Conservation (phyloP, 208 protist species). For the Novymonas esmeraldas region DNA sequence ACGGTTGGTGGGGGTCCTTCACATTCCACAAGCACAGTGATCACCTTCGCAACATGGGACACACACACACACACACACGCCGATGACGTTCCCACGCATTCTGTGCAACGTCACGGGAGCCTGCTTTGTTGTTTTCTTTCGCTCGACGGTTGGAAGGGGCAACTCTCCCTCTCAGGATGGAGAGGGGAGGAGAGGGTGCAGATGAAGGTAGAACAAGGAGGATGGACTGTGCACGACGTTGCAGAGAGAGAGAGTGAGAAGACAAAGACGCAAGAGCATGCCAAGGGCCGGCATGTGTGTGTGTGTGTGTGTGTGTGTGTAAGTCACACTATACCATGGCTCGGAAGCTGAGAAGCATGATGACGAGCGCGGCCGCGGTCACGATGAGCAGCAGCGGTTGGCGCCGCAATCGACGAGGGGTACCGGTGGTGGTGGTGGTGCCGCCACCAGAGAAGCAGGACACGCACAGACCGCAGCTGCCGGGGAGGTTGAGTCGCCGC, state of each 20-base stretch:
- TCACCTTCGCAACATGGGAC: too few species aligned
- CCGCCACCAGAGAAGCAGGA: constrained; percentile 26
- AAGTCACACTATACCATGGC: not conserved
- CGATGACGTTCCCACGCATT: too few species aligned
- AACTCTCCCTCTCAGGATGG: too few species aligned
- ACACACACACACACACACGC: too few species aligned
- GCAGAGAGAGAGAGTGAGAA: not conserved
- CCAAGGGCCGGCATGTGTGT: not conserved
- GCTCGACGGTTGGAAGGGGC: too few species aligned
- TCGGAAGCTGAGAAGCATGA: constrained; percentile 13
- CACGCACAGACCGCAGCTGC: constrained; percentile 12
- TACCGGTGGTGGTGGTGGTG: constrained; percentile 4
- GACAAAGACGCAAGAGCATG: not conserved
- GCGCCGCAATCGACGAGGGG: constrained; percentile 15
- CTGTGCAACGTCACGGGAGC: too few species aligned
- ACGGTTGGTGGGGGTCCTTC: too few species aligned
- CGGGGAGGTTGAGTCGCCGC: constrained; percentile 25
- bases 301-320: not conserved
- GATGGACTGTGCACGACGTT: not conserved
- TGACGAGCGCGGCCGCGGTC: constrained; percentile 13
- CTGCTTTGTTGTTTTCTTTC: too few species aligned
- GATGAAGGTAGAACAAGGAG: not conserved
- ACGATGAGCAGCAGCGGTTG: constrained; percentile 10
- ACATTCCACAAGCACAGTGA: too few species aligned
- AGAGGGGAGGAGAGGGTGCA: too few species aligned